Percentiles rank a stretch among this genome's conserved stretches.
Conservation (phyloP, 768 basidiomycete genomes). For the Nidularia sp. region DNA sequence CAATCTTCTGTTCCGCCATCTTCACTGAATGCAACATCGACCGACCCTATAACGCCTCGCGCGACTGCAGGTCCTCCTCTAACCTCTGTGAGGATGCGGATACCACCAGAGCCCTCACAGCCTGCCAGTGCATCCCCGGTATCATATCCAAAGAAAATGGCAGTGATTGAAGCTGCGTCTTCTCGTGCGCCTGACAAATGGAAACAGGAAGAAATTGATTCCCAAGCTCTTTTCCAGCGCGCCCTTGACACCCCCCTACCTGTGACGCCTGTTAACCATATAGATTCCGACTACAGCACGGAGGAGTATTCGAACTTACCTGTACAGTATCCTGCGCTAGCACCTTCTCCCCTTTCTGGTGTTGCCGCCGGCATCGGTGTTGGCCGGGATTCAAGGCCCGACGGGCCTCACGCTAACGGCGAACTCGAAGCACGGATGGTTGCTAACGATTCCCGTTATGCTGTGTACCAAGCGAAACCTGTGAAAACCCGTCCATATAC, state of each 20-base stretch:
- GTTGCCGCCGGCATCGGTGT: no score
- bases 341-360: no score
- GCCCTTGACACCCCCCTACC: constrained; percentile 35
- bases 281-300: constrained; percentile 14
- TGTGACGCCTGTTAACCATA: constrained; percentile 24
- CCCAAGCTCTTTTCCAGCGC: constrained; percentile 21
- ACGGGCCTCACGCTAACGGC: no score
- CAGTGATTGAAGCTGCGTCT: constrained; percentile 11
- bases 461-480: no score
- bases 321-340: no score
- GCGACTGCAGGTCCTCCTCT: constrained; percentile 19
- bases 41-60: constrained; percentile 3
- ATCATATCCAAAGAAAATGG: not conserved
- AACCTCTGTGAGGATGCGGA: constrained; percentile 25
- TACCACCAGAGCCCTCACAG: constrained; percentile 15
- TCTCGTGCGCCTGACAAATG: constrained; percentile 22
- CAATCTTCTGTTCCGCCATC: no score
- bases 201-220: constrained; percentile 6
- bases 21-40: not conserved
- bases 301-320: no score
- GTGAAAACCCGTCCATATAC: no score
- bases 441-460: no score
- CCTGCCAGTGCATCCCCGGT: no score
- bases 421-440: no score
- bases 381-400: no score